These are phyloP conservation scores for Dictyostelium firmibasis DNA, from an alignment of 78 protist genomes.

Conservation along the genomic window DNA sequence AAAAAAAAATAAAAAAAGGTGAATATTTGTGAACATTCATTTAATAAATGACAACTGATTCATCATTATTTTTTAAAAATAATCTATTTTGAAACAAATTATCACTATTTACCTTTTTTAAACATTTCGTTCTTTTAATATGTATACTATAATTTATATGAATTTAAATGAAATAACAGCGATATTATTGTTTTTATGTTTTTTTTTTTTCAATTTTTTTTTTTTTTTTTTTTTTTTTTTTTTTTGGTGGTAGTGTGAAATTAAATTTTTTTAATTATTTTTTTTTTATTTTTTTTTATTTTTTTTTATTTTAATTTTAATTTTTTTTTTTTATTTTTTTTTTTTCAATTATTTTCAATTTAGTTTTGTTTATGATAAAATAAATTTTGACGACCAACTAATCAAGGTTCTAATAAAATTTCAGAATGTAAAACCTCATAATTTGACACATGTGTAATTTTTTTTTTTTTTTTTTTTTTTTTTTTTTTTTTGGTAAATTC, in stretches of 20 bases:
- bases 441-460: too few species aligned
- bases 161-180: background rate
- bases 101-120: background rate
- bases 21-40: too few species aligned
- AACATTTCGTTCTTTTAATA: background rate
- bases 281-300: too few species aligned
- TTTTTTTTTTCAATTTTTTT: too few species aligned
- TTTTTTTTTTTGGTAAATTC: too few species aligned
- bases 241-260: background rate
- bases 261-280: background rate
- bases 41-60: too few species aligned
- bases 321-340: background rate
- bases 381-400: background rate
- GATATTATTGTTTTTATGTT: background rate
- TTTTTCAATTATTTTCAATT: background rate
- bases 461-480: background rate
- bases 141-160: background rate
- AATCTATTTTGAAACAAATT: too few species aligned
- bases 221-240: background rate
- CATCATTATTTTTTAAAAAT: too few species aligned
- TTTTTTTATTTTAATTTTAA: too few species aligned
- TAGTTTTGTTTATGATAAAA: background rate
- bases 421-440: too few species aligned
- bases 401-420: background rate
- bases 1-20: background rate